phyloP scores from a whole-genome alignment of 768 basidiomycete genomes.

The Suillus bovinus region DNA sequence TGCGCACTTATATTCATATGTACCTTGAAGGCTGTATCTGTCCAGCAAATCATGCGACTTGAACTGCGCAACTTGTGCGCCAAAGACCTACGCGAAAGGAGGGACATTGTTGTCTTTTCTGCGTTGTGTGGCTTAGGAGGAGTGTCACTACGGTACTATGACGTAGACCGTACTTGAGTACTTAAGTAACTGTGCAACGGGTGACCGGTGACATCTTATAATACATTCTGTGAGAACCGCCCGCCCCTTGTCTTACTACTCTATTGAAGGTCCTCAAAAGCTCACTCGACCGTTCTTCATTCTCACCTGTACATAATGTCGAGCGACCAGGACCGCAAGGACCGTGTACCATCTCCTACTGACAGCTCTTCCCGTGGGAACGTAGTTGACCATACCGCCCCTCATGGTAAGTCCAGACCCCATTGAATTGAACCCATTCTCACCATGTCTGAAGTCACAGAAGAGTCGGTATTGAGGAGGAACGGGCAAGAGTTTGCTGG shows the following conservation, averaged over 20 bases:
- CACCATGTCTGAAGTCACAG: slow-evolving; percentile 54
- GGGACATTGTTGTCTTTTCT: not conserved
- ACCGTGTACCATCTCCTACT: slow-evolving; percentile 43
- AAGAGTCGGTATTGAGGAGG: slow-evolving; percentile 46
- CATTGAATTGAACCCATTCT: slow-evolving; percentile 12
- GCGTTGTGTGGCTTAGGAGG: not conserved
- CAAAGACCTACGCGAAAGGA: not conserved
- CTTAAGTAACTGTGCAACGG: not conserved
- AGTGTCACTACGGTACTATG: not conserved
- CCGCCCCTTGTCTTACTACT: not conserved
- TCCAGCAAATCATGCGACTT: not conserved
- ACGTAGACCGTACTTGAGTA: not conserved
- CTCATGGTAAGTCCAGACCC: slow-evolving; percentile 48
- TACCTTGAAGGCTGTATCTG: not conserved
- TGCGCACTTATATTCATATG: not conserved
- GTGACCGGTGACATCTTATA: slow-evolving; percentile 7
- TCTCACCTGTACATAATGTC: slow-evolving; percentile 21
- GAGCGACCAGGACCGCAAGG: slow-evolving; percentile 46
- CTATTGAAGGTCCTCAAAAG: slow-evolving; percentile 19
- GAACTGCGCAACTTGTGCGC: not conserved
- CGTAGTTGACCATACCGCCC: slow-evolving; percentile 73
- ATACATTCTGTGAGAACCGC: slow-evolving; percentile 11
- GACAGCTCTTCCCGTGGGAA: slow-evolving; percentile 47
- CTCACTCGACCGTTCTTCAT: not conserved
- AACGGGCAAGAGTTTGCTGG: slow-evolving; percentile 19